A percentile compares a stretch with the other conserved stretches of the same genome.
These are phyloP conservation scores for Immersiporthe knoxdaviesiana DNA, from an alignment of 2,329 filamentous ascomycete genomes.

Conservation along the genomic window DNA sequence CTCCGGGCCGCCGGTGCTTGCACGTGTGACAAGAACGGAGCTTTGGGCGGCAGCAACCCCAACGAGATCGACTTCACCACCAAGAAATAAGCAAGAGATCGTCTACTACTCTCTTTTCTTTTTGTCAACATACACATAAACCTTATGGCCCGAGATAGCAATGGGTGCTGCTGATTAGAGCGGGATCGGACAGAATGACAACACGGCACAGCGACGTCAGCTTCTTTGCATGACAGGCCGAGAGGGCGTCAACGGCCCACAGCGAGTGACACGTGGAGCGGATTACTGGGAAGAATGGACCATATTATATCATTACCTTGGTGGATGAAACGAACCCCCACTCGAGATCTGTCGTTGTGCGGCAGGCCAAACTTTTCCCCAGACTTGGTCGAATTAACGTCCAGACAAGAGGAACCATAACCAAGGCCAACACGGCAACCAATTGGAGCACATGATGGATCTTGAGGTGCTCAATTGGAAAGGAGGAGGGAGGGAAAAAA, in stretches of 20 bases:
- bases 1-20: slow-evolving; percentile 74
- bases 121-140: background rate
- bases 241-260: background rate
- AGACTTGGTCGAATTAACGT: background rate
- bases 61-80: slow-evolving; percentile 89
- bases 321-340: background rate
- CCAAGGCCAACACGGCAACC: background rate
- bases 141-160: background rate
- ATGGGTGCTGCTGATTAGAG: background rate
- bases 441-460: background rate
- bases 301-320: background rate
- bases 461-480: background rate
- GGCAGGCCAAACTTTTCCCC: background rate
- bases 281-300: background rate
- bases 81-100: slow-evolving; percentile 49
- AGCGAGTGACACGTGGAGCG: background rate
- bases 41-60: slow-evolving; percentile 63
- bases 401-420: background rate
- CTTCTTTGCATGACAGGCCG: too few species aligned
- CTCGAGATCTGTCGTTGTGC: background rate
- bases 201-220: background rate
- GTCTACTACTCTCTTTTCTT: background rate
- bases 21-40: slow-evolving; percentile 75
- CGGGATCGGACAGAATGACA: background rate
- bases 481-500: background rate